These are phyloP conservation scores for Effrenium voratum DNA, from an alignment of 73 alveolate species.

Conservation along the genomic window DNA sequence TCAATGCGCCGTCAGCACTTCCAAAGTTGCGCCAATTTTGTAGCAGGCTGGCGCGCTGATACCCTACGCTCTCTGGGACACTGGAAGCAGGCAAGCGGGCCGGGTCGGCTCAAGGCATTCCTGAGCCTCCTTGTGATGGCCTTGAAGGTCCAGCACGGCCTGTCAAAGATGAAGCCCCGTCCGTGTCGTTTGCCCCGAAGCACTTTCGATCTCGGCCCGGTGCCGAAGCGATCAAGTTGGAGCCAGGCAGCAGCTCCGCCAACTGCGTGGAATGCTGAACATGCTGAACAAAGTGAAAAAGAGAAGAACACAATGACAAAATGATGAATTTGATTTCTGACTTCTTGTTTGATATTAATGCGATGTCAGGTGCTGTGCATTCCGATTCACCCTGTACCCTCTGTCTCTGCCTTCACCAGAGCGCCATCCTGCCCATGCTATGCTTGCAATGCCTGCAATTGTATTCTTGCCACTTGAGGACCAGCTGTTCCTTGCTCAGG, in stretches of 20 bases:
- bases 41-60: constrained; percentile 12
- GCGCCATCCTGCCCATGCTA: constrained; percentile 27
- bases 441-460: no score
- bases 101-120: constrained; percentile 39
- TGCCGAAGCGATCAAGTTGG: constrained; percentile 54
- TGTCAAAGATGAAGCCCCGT: not conserved
- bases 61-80: no score
- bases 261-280: not conserved
- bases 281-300: no score
- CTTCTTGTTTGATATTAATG: no score
- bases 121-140: constrained; percentile 79
- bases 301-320: no score
- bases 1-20: constrained; percentile 64
- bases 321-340: no score
- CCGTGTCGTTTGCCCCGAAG: not conserved
- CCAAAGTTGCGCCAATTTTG: constrained; percentile 73
- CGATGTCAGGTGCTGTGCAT: no score
- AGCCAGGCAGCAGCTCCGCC: constrained; percentile 91
- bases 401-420: not conserved
- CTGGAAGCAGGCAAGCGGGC: not conserved
- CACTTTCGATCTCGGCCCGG: not conserved
- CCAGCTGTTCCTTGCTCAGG: constrained; percentile 28
- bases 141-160: constrained; percentile 75
- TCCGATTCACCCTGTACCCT: no score
- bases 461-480: no score